Evolutionary conservation across 2,329 filamentous ascomycete genomes (phyloP).

Genomic region (Nemania sp.): DNA sequence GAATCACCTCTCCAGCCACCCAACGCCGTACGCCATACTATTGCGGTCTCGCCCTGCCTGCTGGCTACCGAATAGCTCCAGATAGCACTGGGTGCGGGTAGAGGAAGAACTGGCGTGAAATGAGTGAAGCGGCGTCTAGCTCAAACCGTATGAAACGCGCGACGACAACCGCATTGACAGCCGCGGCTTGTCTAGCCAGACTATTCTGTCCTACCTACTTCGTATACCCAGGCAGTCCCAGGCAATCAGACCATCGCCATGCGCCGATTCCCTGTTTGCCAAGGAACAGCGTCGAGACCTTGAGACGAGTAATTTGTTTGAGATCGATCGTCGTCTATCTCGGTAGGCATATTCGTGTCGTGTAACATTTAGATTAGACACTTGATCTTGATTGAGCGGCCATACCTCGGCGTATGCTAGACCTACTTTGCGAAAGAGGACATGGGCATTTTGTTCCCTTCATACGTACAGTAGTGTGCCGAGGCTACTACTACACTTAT

Average conservation of each 20-base stretch:
- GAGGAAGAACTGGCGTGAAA: no score
- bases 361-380: no score
- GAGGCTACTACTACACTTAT: background rate
- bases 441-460: background rate
- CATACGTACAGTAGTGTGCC: background rate
- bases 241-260: background rate
- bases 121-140: background rate
- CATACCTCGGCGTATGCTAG: slow-evolving; percentile 8
- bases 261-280: background rate
- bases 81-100: no score
- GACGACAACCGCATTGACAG: background rate
- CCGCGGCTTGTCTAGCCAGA: background rate
- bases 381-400: background rate
- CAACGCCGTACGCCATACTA: no score
- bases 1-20: no score
- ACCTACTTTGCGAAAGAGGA: background rate
- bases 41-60: no score
- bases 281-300: no score
- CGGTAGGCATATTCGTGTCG: no score
- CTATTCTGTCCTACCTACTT: background rate
- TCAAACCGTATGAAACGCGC: slow-evolving; percentile 1
- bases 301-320: no score
- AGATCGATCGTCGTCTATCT: no score
- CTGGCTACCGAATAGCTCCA: no score
- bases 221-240: background rate